A percentile compares a stretch with the other conserved stretches of the same genome.
These are phyloP conservation scores for Microdochium bolleyi DNA, from an alignment of 2,329 filamentous ascomycete species.

Conservation along the genomic window DNA sequence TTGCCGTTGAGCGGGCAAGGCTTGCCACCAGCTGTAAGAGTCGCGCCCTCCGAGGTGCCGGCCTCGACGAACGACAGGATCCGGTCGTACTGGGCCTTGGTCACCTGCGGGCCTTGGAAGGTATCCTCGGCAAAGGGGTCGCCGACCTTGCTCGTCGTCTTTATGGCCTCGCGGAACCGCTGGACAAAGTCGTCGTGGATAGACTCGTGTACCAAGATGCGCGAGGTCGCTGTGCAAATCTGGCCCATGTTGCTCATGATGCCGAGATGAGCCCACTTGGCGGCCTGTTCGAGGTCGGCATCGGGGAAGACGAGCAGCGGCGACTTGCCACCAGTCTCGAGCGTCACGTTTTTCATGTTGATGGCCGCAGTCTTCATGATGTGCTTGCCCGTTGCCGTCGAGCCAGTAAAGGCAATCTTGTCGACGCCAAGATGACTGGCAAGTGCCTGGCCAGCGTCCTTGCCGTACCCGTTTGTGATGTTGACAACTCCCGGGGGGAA, in stretches of 20 bases:
- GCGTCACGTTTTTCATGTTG: slow-evolving; percentile 58
- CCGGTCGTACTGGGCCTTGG: slow-evolving; percentile 61
- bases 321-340: slow-evolving; percentile 61
- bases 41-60: slow-evolving; percentile 65
- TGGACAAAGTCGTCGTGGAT: slow-evolving; percentile 57
- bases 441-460: slow-evolving; percentile 59
- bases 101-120: slow-evolving; percentile 69
- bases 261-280: slow-evolving; percentile 46
- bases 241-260: slow-evolving; percentile 57
- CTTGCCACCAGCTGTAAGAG: slow-evolving; percentile 51
- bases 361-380: slow-evolving; percentile 71
- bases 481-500: slow-evolving; percentile 76
- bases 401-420: slow-evolving; percentile 75
- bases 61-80: slow-evolving; percentile 62
- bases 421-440: slow-evolving; percentile 61
- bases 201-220: slow-evolving; percentile 55
- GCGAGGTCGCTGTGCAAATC: slow-evolving; percentile 57
- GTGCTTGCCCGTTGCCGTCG: slow-evolving; percentile 60
- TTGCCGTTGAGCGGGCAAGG: slow-evolving; percentile 27
- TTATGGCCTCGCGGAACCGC: slow-evolving; percentile 51
- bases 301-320: slow-evolving; percentile 58
- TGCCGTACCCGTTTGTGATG: slow-evolving; percentile 64
- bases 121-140: slow-evolving; percentile 63
- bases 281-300: slow-evolving; percentile 58
- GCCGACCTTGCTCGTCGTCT: slow-evolving; percentile 55